A percentile compares a stretch with the other conserved stretches of the same genome.
Conservation (phyloP, 805 yeast species). For the Suhomyces sp. region DNA sequence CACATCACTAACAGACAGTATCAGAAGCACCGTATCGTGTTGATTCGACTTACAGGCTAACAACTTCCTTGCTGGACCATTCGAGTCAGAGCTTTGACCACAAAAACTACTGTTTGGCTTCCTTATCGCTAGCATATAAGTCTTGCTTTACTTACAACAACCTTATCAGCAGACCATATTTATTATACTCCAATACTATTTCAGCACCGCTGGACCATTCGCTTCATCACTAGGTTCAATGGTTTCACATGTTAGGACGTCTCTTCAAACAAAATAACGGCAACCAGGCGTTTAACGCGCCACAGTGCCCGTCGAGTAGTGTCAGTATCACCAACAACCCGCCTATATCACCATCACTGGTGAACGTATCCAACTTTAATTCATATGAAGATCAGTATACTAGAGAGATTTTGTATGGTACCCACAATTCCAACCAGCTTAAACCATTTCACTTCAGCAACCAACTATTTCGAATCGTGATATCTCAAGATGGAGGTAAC, state of each 20-base stretch:
- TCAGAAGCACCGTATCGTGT: not conserved
- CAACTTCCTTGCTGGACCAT: not conserved
- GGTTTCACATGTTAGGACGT: conserved; percentile 12
- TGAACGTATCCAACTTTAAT: conserved; percentile 12
- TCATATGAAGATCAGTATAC: conserved; percentile 45
- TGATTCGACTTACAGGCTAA: not conserved
- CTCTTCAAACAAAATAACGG: conserved; percentile 11
- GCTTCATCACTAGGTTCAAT: not conserved
- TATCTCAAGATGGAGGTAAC: conserved; percentile 51
- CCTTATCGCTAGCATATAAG: not conserved
- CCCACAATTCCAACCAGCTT: conserved; percentile 25
- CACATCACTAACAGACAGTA: not conserved
- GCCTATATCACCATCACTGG: conserved; percentile 2
- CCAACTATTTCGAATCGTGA: conserved; percentile 39
- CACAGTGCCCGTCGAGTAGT: not conserved
- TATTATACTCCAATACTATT: too few species aligned
- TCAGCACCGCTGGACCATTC: not conserved
- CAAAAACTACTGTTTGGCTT: not conserved
- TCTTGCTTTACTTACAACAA: not conserved
- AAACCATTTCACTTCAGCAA: conserved; percentile 24
- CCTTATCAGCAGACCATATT: not conserved
- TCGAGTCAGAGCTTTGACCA: not conserved
- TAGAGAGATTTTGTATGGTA: conserved; percentile 47
- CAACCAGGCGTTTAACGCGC: not conserved
- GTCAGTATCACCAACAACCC: not conserved